Evolutionary conservation across 305 asterid species (phyloP), one percentile per base, ranked within the genome.

Genomic region (Fraxinus albicans): DNA sequence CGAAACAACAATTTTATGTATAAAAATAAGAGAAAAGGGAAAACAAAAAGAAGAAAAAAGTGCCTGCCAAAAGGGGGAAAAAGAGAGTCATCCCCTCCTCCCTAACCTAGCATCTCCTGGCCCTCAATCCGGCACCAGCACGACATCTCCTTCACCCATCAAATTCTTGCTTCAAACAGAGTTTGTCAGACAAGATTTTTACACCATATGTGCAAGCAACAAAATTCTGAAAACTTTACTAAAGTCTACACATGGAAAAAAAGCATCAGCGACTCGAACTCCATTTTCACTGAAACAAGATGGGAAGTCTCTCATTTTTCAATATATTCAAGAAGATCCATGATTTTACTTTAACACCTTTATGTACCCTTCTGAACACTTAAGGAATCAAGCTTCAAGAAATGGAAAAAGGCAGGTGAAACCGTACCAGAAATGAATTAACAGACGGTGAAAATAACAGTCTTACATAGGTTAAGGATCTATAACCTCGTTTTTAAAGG

Each of bases 241-340:
- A 31, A 31, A 25, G 2, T 23, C 76, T 29, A 70, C 76, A 70
- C 76, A 9, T 70, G 76, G 29, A 31, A 38, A 69, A 31, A 38
- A 70, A 70, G 10, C 76, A 70, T 70, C 76, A 29, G 76, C 42
- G 2, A 70, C 76, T 17, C 12, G 76, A 29, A 70, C 40, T 70
- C 76, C 76, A 15, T 70, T 70, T 70, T 70, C 76, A 31, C 76
- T 23, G n/a, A 70, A 70, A 70, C 76, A 70, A 70, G 76, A 70
- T 70, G 76, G 76, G 9, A 70, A 70, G 21, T 70, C 76, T 8
- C 40, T 31, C 76, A 70, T 70, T 70, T 31, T 31, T 33, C 76
- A 31, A 29, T 70, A 4, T 29, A 31, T 31, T 31, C 23, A 33
- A 13, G 40, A 70, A 70, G 13, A 70, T 70, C 40, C 76, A 70